A percentile compares a stretch with the other conserved stretches of the same genome.
These are phyloP conservation scores for Saprolegnia diclina DNA, from an alignment of 352 stramenopile species.

Conservation along the genomic window DNA sequence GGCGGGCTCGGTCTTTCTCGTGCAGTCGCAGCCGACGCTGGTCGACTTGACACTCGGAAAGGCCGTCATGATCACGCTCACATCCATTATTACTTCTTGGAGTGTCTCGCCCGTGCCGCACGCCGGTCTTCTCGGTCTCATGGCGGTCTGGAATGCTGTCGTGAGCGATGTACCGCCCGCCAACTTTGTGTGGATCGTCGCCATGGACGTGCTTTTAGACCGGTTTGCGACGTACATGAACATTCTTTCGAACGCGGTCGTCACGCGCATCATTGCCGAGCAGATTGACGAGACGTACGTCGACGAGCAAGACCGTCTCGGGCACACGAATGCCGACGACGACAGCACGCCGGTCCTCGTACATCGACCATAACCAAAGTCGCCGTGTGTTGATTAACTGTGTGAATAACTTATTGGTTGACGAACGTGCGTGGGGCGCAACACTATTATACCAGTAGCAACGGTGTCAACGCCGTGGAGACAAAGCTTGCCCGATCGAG, in stretches of 20 bases:
- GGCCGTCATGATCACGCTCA: background rate
- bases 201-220: constrained; percentile 64
- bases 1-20: background rate
- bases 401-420: too few species aligned
- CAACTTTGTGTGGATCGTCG: constrained; percentile 38
- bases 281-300: constrained; percentile 47
- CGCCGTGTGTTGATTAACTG: too few species aligned
- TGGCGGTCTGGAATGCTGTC: constrained; percentile 59
- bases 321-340: background rate
- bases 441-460: too few species aligned
- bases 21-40: background rate
- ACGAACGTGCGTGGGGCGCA: too few species aligned
- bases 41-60: background rate
- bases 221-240: constrained; percentile 70
- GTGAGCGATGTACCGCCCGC: constrained; percentile 44
- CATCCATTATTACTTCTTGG: background rate
- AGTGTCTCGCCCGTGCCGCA: constrained; percentile 52
- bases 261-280: constrained; percentile 63
- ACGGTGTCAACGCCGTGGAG: too few species aligned
- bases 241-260: constrained; percentile 64
- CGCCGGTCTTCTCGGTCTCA: constrained; percentile 62
- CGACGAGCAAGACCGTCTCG: constrained; percentile 17
- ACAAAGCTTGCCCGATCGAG: too few species aligned
- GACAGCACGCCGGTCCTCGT: too few species aligned
- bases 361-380: too few species aligned